Conservation (phyloP, 768 basidiomycete species). For the Cystobasidium tubakii region DNA sequence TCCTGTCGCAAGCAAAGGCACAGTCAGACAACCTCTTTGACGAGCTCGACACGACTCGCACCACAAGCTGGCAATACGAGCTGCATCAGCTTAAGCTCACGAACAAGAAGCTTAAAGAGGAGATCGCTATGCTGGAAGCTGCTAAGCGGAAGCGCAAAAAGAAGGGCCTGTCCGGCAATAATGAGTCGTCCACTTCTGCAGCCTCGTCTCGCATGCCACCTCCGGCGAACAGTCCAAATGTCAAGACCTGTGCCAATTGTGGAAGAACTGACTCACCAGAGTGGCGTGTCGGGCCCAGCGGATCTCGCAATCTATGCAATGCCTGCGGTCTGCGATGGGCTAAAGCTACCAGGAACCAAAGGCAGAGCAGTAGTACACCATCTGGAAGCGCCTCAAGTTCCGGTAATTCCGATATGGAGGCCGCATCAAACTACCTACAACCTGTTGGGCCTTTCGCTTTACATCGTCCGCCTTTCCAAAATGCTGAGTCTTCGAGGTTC, state of each 20-base stretch:
- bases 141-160: constrained; percentile 39
- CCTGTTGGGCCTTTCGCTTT: constrained; percentile 19
- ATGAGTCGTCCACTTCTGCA: background rate
- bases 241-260: constrained; percentile 53
- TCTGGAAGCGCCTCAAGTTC: constrained; percentile 23
- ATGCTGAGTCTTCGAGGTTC: constrained; percentile 10
- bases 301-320: constrained; percentile 96
- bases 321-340: constrained; percentile 85
- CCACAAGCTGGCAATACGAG: constrained; percentile 75
- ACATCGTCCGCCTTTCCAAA: background rate
- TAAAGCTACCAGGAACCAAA: constrained; percentile 38
- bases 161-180: constrained; percentile 2
- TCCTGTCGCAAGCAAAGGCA: constrained; percentile 15
- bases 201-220: background rate
- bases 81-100: constrained; percentile 43
- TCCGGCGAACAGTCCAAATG: background rate
- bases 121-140: constrained; percentile 40
- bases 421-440: constrained; percentile 1
- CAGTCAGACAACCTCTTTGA: constrained; percentile 60
- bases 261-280: constrained; percentile 94
- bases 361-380: constrained; percentile 24
- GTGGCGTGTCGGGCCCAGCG: constrained; percentile 92
- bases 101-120: constrained; percentile 46
- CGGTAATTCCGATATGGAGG: constrained; percentile 28
- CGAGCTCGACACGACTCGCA: constrained; percentile 62